Percentiles rank a stretch among this genome's conserved stretches.
These are phyloP conservation scores for Boletus rufocinnamomeus DNA, from an alignment of 768 basidiomycete genomes.

Conservation along the genomic window DNA sequence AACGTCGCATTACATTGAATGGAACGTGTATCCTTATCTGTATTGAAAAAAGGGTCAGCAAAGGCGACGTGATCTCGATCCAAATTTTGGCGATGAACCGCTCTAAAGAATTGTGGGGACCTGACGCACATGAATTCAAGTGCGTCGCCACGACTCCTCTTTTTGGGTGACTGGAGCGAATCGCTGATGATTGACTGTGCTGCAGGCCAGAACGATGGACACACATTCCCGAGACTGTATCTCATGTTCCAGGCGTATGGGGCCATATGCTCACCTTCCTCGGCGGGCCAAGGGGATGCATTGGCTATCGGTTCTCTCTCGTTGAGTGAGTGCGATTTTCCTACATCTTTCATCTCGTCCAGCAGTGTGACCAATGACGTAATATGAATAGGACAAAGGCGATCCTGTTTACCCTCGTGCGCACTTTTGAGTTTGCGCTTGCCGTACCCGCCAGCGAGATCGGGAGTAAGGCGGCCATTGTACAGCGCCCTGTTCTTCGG, in stretches of 20 bases:
- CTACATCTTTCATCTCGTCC: not conserved
- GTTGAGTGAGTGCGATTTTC: not conserved
- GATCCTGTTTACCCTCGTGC: not conserved
- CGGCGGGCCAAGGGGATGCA: not conserved
- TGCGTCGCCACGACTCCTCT: not conserved
- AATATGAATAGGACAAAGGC: not conserved
- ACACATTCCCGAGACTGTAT: not conserved
- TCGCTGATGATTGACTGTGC: not conserved
- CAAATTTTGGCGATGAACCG: not conserved
- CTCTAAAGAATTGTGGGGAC: not conserved
- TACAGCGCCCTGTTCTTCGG: not conserved
- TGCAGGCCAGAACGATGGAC: not conserved
- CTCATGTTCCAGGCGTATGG: not conserved
- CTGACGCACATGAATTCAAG: not conserved
- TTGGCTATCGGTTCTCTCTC: not conserved
- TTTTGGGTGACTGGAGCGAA: not conserved
- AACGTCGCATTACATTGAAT: not conserved
- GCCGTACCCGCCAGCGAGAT: not conserved
- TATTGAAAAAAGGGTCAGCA: not conserved
- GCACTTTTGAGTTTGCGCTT: not conserved
- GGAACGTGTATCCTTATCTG: not conserved
- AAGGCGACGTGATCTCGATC: not conserved
- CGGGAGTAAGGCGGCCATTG: not conserved
- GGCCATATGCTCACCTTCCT: not conserved
- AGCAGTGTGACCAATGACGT: not conserved